Conservation (phyloP, 495 filamentous ascomycete species). For the Penicillium pulvis region DNA sequence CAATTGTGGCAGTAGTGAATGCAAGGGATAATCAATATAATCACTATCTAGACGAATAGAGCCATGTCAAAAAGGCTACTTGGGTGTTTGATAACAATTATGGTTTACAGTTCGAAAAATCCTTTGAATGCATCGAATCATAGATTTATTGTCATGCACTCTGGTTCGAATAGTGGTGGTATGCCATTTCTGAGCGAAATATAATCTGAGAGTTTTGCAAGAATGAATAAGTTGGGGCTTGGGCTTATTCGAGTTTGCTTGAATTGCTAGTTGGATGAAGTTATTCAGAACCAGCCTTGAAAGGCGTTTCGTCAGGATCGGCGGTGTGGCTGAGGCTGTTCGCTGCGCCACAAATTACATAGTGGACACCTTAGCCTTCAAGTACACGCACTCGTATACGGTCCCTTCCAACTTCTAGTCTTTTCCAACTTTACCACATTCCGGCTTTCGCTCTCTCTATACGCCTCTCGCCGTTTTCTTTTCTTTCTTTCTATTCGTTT, state of each 20-base stretch:
- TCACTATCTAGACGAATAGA: too few species aligned
- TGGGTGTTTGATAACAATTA: too few species aligned
- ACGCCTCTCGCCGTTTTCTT: conserved; percentile 14
- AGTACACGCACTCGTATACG: conserved; percentile 6
- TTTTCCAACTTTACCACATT: conserved; percentile 3
- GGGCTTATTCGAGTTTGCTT: neutral
- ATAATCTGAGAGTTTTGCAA: too few species aligned
- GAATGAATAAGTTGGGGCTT: too few species aligned
- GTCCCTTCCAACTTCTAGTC: conserved; percentile 5
- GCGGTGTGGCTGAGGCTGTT: conserved; percentile 30
- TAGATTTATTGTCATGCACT: too few species aligned
- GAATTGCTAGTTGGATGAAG: neutral
- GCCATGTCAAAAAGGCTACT: too few species aligned
- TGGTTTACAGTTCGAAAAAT: too few species aligned
- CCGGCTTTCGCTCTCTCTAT: conserved; percentile 19
- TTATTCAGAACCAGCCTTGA: neutral
- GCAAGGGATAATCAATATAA: too few species aligned
- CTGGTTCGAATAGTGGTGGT: too few species aligned
- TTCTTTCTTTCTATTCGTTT: conserved; percentile 17
- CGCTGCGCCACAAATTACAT: conserved; percentile 29
- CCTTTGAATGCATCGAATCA: too few species aligned
- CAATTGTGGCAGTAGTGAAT: too few species aligned
- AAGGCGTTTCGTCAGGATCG: neutral
- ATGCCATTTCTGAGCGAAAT: too few species aligned
- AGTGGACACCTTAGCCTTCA: conserved; percentile 38